Evolutionary conservation across 179 eudicot genomes (phyloP).

Genomic region (Spinacia oleracea): DNA sequence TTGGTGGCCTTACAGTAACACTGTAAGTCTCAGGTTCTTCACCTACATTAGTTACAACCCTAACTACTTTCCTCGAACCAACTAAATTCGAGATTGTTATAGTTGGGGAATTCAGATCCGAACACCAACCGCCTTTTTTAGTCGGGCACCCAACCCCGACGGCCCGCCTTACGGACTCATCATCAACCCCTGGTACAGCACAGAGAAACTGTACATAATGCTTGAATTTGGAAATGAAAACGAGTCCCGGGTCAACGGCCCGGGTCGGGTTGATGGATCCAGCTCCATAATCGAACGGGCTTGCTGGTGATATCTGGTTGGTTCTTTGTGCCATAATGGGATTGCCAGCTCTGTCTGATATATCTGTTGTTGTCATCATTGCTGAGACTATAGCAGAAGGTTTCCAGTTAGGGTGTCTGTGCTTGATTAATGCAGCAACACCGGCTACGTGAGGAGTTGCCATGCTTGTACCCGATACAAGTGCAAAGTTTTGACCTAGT

Average conservation of each 20-base stretch:
- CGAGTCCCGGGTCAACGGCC: slow-evolving; percentile 70
- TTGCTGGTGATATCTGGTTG: slow-evolving; percentile 47
- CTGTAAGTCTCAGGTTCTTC: slow-evolving; percentile 44
- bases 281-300: slow-evolving; percentile 69
- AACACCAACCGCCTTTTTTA: slow-evolving; percentile 48
- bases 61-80: slow-evolving; percentile 51
- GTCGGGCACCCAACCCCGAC: slow-evolving; percentile 50
- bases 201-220: slow-evolving; percentile 56
- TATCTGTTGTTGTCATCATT: slow-evolving; percentile 64
- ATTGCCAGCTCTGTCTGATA: slow-evolving; percentile 37
- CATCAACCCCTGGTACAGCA: slow-evolving; percentile 61
- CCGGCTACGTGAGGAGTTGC: slow-evolving; percentile 79
- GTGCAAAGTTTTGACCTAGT: slow-evolving; percentile 65
- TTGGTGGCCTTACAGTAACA: slow-evolving; percentile 42
- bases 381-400: slow-evolving; percentile 72
- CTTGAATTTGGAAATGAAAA: slow-evolving; percentile 48
- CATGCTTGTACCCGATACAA: slow-evolving; percentile 85
- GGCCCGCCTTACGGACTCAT: slow-evolving; percentile 53
- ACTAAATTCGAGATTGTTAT: slow-evolving; percentile 57
- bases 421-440: slow-evolving; percentile 68
- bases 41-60: slow-evolving; percentile 57
- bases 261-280: slow-evolving; percentile 56
- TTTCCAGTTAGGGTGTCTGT: slow-evolving; percentile 63
- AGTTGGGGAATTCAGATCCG: slow-evolving; percentile 57
- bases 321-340: slow-evolving; percentile 59